Evolutionary conservation across 139 green algal species (phyloP).

Genomic region (Micractinium conductrix): DNA sequence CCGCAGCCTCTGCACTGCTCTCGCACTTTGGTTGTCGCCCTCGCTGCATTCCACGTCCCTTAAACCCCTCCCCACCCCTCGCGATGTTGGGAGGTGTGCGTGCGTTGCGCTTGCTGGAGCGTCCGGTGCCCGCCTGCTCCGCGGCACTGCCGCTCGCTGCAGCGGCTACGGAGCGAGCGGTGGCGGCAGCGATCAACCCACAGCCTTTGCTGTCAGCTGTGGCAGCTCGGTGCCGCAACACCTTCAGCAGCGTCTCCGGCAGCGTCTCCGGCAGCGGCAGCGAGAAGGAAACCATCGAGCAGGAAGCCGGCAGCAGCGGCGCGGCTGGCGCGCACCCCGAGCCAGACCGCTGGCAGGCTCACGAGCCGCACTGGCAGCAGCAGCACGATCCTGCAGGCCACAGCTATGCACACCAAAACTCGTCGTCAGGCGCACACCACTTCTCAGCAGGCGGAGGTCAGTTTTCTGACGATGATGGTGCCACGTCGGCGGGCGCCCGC

Average conservation of each 20-base stretch:
- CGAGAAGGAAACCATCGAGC: too few relatives aligned
- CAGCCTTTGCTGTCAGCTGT: neutral
- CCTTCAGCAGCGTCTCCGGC: neutral
- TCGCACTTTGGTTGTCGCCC: too few relatives aligned
- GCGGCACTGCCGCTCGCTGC: neutral
- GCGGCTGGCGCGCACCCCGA: neutral
- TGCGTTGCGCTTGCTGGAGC: neutral
- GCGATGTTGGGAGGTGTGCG: neutral
- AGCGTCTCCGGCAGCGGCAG: neutral
- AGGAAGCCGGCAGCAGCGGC: neutral
- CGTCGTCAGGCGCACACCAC: too few relatives aligned
- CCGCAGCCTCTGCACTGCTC: too few relatives aligned
- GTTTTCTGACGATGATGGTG: too few relatives aligned
- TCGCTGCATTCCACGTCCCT: too few relatives aligned
- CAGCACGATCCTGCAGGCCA: neutral
- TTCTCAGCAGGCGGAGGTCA: neutral
- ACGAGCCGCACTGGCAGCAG: neutral
- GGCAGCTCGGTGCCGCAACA: too few relatives aligned
- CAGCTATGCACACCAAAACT: too few relatives aligned
- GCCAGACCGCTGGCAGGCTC: neutral
- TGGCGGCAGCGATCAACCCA: neutral
- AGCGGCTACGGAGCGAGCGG: neutral
- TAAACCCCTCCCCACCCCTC: too few relatives aligned
- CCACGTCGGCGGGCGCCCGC: neutral
- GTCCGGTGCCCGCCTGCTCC: neutral